Evolutionary conservation across 2,329 filamentous ascomycete species (phyloP), one percentile per base, ranked within the genome.

Genomic region (Xylaria sp.): DNA sequence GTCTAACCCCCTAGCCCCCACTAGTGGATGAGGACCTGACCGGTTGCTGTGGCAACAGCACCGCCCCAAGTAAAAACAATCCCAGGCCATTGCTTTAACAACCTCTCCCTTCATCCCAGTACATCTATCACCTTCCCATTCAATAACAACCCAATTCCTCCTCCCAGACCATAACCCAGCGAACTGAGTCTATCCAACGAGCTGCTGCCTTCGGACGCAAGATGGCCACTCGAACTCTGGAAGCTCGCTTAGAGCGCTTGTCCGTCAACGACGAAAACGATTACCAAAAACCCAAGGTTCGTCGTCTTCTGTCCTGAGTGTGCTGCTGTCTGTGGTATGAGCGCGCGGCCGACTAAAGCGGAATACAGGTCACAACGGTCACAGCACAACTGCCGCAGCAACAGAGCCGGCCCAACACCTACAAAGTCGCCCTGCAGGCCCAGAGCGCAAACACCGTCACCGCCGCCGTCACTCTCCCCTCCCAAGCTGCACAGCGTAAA

Each of bases 261-360:
- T 88, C 90, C 18, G 90, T 97, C 59, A 88, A 90, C 65, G 92
- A 97, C 69, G 92, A 96, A 74, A 95, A 93, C 69, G 88, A 91
- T 21, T 87, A 89, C 71, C 79, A 84, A 63, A 96, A 95, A 75
- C 74, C 84, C 57, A 96, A 96, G 86, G 92, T 93, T 78, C 52
- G 69, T 60, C 67, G n/a, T n/a, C n/a, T n/a, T n/a, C n/a, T n/a
- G n/a, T n/a, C n/a, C n/a, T n/a, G n/a, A n/a, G n/a, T n/a, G n/a
- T 60, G 29, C 50, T n/a, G 11, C n/a, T 38, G 45, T 3, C 20
- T 21, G 44, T 52, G 11, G 64, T 78, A 45, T 78, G 77, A 39
- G 73, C 73, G 20, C 72, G 76, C 47, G 74, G 77, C 58, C 52
- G 20, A 60, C 59, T 53, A 38, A 57, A 22, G 17, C 8, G n/a